A percentile compares a stretch with the other conserved stretches of the same genome.
Conservation (phyloP, 1,139 yeast genomes). For the Suhomyces yuchorum region DNA sequence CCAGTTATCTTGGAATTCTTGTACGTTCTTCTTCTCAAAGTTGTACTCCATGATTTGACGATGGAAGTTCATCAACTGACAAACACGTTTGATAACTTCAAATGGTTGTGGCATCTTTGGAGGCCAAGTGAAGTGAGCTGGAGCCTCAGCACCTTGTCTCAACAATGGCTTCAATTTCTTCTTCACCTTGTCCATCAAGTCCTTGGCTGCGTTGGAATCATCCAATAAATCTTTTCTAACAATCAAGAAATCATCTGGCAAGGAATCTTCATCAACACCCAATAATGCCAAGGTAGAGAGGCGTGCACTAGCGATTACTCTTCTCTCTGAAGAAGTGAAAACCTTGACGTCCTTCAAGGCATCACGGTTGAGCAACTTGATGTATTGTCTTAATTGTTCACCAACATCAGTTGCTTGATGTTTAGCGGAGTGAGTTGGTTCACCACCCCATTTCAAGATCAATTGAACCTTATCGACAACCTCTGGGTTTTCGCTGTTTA, state of each 20-base stretch:
- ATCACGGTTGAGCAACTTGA: slow-evolving; percentile 79
- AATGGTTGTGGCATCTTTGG: slow-evolving; percentile 98
- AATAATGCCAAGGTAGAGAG: slow-evolving; percentile 82
- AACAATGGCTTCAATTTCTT: slow-evolving; percentile 92
- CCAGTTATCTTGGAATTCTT: slow-evolving; percentile 78
- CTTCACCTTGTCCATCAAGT: slow-evolving; percentile 95
- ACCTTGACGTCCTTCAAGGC: slow-evolving; percentile 84
- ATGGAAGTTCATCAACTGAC: slow-evolving; percentile 93
- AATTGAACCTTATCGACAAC: slow-evolving; percentile 90
- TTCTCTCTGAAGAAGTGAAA: slow-evolving; percentile 89
- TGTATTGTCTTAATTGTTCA: slow-evolving; percentile 91
- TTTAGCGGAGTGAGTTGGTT: slow-evolving; percentile 96
- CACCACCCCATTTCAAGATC: slow-evolving; percentile 98
- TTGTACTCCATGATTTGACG: slow-evolving; percentile 82
- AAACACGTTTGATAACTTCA: slow-evolving; percentile 88
- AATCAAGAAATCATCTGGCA: slow-evolving; percentile 78
- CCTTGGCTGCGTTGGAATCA: slow-evolving; percentile 98
- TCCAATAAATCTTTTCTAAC: slow-evolving; percentile 90
- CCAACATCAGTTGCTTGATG: slow-evolving; percentile 95
- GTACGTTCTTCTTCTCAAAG: slow-evolving; percentile 66
- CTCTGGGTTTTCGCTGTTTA: slow-evolving; percentile 62
- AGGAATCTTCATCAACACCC: slow-evolving; percentile 60
- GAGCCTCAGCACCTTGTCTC: slow-evolving; percentile 95
- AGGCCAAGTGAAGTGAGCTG: slow-evolving; percentile 99
- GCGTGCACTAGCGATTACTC: slow-evolving; percentile 92